Evolutionary conservation across 1,139 yeast species (phyloP), one percentile per base, ranked within the genome.

Genomic region (Sugiyamaella grinbergsii): DNA sequence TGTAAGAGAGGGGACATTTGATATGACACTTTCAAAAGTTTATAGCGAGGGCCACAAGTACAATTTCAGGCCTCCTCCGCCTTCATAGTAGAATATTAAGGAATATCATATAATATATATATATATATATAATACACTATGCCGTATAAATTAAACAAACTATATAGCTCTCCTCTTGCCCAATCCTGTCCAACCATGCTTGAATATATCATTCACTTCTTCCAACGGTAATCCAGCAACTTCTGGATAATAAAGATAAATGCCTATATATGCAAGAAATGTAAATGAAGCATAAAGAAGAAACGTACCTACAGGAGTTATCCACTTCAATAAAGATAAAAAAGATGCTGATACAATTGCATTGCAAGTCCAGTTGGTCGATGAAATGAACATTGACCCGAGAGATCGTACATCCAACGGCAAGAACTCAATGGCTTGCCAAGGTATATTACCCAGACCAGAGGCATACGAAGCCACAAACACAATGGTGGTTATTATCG

Each of bases 21-120:
- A 85, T 38, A 69, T 68, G 6, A 76, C 80, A 1, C 73, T 93
- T 61, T 78, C 82, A 44, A 76, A 78, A 42, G 77, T 94, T 10
- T 91, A 91, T 63, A 73, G 77, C 26, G 95, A 88, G 65, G 98
- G 98, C 1, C 78, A 81, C 53, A 70, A 71, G 42, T 64, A 75
- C 33, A 78, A 81, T 58, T 84, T 79, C 68, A 78, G 73, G 57
- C 85, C 85, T 2, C 89, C 89, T 5, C 24, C 45, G 18, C 10
- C 7, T 10, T 32, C 43, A 4, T 40, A 40, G 24, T 36, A 8
- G 7, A 20, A n/a, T n/a, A n/a, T n/a, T n/a, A n/a, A n/a, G n/a
- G 6, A 6, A n/a, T n/a, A 31, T 31, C 6, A 31, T 31, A 31
- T 31, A 8, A 18, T 18, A 34, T 13, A 34, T 15, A 10, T 5